Percentiles rank a stretch among this genome's conserved stretches.
These are phyloP conservation scores for Botrytis hyacinthi DNA, from an alignment of 2,329 filamentous ascomycete species.

Conservation along the genomic window DNA sequence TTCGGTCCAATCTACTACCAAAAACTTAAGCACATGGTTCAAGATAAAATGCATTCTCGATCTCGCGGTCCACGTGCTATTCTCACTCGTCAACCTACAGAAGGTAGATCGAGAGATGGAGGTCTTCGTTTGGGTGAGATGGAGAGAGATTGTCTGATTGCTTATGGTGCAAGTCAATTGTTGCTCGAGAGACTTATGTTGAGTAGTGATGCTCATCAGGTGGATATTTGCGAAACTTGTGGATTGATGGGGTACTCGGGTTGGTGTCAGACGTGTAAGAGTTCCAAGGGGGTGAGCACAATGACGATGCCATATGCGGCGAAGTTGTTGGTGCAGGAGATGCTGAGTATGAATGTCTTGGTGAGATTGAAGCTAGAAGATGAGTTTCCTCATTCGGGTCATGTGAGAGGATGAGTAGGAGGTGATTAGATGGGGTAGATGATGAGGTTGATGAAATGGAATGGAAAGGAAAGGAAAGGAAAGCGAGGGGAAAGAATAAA, in stretches of 20 bases:
- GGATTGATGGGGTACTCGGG: slow-evolving; percentile 94
- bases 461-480: not conserved
- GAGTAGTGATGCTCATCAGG: slow-evolving; percentile 82
- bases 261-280: slow-evolving; percentile 91
- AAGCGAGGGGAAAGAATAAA: not conserved
- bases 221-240: slow-evolving; percentile 92
- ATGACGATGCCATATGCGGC: slow-evolving; percentile 98
- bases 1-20: slow-evolving; percentile 99
- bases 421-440: not conserved
- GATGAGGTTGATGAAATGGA: not conserved
- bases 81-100: slow-evolving; percentile 90
- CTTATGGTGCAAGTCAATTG: slow-evolving; percentile 91
- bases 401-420: slow-evolving; percentile 7
- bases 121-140: slow-evolving; percentile 94
- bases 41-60: slow-evolving; percentile 99
- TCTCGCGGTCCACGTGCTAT: slow-evolving; percentile 87
- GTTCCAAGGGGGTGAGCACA: slow-evolving; percentile 76
- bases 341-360: slow-evolving; percentile 98
- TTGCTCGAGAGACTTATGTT: slow-evolving; percentile 93
- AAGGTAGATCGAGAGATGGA: slow-evolving; percentile 89
- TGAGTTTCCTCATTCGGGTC: slow-evolving; percentile 66
- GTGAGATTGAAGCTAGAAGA: slow-evolving; percentile 88
- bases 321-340: slow-evolving; percentile 91
- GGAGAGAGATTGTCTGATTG: slow-evolving; percentile 97
- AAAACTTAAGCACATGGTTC: slow-evolving; percentile 99